These are phyloP conservation scores for Eucalyptus rudis DNA, from an alignment of 345 rosid species.

Conservation along the genomic window DNA sequence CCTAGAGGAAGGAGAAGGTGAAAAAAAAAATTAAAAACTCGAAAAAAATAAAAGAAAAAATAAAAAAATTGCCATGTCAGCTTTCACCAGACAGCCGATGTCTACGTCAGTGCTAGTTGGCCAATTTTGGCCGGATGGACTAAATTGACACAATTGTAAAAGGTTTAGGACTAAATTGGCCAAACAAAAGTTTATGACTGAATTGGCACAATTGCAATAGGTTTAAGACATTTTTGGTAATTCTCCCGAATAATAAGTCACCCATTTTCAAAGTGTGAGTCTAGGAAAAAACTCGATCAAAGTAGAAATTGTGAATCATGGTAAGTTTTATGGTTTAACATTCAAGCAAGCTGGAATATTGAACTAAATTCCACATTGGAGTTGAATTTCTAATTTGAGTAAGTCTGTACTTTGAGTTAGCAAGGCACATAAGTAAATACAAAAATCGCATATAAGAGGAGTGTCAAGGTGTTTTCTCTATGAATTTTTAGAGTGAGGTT, in stretches of 20 bases:
- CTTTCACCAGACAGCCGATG: too few species aligned
- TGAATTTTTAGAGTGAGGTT: neutral
- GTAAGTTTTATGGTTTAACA: neutral
- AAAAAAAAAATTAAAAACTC: too few species aligned
- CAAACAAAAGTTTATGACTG: too few species aligned
- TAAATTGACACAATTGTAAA: too few species aligned
- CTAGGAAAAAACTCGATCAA: neutral
- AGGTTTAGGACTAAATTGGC: too few species aligned
- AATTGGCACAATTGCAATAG: too few species aligned
- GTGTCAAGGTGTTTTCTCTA: neutral
- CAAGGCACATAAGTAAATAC: neutral
- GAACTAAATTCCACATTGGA: neutral
- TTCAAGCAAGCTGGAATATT: neutral
- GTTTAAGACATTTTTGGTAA: too few species aligned
- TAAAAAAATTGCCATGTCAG: too few species aligned
- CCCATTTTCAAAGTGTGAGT: neutral
- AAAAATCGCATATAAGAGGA: neutral
- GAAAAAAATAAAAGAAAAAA: too few species aligned
- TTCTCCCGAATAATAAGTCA: neutral
- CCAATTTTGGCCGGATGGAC: too few species aligned
- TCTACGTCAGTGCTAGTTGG: too few species aligned
- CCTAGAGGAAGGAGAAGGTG: too few species aligned
- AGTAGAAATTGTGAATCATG: neutral
- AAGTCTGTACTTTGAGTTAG: neutral
- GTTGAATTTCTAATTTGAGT: neutral